Percentiles rank a stretch among this genome's conserved stretches.
Evolutionary conservation across 805 yeast genomes (phyloP).

Genomic region (Lipomyces orientalis): DNA sequence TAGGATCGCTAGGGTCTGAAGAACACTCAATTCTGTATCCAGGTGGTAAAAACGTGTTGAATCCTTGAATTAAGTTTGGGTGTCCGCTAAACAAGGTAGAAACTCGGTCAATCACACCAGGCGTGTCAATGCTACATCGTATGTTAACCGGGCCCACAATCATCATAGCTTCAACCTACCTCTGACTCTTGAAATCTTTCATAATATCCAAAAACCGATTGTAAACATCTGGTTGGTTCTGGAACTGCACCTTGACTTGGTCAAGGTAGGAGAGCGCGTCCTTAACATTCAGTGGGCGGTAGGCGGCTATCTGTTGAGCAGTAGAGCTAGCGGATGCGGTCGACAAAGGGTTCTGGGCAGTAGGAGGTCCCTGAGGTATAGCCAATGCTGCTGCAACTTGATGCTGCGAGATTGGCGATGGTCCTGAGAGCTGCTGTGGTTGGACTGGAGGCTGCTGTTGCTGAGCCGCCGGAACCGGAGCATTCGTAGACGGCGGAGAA

Average conservation of each 20-base stretch:
- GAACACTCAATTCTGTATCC: conserved; percentile 95
- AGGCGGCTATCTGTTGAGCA: conserved; percentile 40
- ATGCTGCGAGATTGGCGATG: conserved; percentile 15
- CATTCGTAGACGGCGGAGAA: conserved; percentile 38
- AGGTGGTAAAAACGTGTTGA: conserved; percentile 95
- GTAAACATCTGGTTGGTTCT: conserved; percentile 91
- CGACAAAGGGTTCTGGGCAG: conserved; percentile 36
- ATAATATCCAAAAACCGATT: conserved; percentile 94
- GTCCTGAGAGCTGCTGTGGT: conserved; percentile 35
- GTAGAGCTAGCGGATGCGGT: conserved; percentile 44
- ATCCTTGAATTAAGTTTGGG: conserved; percentile 91
- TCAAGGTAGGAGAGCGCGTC: conserved; percentile 96
- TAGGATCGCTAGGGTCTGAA: conserved; percentile 83
- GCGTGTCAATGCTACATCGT: conserved; percentile 74
- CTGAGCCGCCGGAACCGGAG: conserved; percentile 17
- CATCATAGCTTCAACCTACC: conserved; percentile 49
- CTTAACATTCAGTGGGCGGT: conserved; percentile 83
- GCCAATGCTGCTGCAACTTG: neutral
- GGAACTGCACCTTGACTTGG: conserved; percentile 92
- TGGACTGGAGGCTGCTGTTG: conserved; percentile 13
- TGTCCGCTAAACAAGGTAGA: conserved; percentile 90
- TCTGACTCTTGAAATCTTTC: conserved; percentile 98
- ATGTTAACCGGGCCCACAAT: conserved; percentile 3
- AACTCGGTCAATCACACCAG: conserved; percentile 97
- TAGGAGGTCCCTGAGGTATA: conserved; percentile 9